phyloP scores from a whole-genome alignment of 768 basidiomycete species.

The Suillus luteus region DNA sequence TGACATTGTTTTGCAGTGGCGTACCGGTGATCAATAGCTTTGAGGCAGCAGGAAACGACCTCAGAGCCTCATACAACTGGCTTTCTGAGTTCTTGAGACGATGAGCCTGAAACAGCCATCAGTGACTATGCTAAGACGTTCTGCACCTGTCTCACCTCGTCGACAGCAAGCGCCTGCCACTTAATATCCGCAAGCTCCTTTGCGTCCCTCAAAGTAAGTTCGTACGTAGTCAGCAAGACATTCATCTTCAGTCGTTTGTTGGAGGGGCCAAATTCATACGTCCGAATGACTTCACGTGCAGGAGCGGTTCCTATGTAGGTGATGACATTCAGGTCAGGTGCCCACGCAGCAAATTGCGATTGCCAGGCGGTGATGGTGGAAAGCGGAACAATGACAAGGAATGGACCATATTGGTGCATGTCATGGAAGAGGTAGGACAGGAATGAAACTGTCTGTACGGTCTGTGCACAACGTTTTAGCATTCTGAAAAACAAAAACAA shows the following conservation, averaged over 20 bases:
- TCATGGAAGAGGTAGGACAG: constrained; percentile 94
- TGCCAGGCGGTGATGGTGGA: constrained; percentile 99
- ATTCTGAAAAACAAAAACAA: constrained; percentile 13
- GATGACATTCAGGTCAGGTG: constrained; percentile 95
- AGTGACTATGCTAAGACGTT: constrained; percentile 12
- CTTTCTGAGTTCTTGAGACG: constrained; percentile 98
- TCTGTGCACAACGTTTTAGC: constrained; percentile 45
- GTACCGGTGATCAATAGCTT: constrained; percentile 98
- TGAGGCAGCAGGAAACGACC: constrained; percentile 85
- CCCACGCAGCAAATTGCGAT: constrained; percentile 91
- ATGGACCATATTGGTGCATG: constrained; percentile 92
- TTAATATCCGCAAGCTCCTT: constrained; percentile 91
- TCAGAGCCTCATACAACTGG: constrained; percentile 92
- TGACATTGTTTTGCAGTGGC: constrained; percentile 98
- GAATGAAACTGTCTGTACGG: constrained; percentile 95
- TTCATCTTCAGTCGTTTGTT: constrained; percentile 95
- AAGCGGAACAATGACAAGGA: constrained; percentile 95
- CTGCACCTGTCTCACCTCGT: constrained; percentile 64
- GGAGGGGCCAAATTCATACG: constrained; percentile 88
- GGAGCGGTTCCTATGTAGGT: constrained; percentile 91
- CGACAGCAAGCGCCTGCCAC: constrained; percentile 96
- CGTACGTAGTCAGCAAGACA: constrained; percentile 95
- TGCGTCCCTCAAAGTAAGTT: constrained; percentile 87
- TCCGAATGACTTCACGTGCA: constrained; percentile 89
- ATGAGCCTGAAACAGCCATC: constrained; percentile 66